Evolutionary conservation across 2,329 filamentous ascomycete species (phyloP), one percentile per base, ranked within the genome.

Genomic region (Aureobasidium sp.): DNA sequence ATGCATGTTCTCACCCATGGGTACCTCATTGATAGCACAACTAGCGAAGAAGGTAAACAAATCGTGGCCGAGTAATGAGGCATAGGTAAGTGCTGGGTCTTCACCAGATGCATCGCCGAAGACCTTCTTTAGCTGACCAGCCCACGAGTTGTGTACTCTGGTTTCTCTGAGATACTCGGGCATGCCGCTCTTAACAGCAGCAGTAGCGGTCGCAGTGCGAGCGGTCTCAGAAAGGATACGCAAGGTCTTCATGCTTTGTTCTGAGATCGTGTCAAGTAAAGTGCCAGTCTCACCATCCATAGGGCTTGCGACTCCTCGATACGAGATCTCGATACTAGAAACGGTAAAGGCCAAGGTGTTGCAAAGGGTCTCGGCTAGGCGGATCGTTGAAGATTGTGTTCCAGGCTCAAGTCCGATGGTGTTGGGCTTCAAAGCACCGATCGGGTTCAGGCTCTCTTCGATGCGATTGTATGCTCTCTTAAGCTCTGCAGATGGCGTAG

Each of bases 291-390:
- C 87, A 51, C 84, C 82, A 66, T 88, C 84, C 26, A 86, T 85
- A 46, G 59, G 32, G 17, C 61, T 67, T 68, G 90, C 88, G 3
- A 91, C 80, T 7, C 94, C 94, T 68, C 94, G 88, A 72, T 97
- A 92, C 66, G 92, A 87, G 66, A 97, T 96, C 75, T 99, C 94
- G 4, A 90, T 86, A 0, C 92, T 87, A 9, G 92, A 87, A 63
- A 99, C 92, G 0, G 92, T 93, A 71, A 87, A 91, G 1, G 67
- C 43, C 66, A 73, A 32, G 69, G 27, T 46, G 15, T 63, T 59
- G 39, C 36, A 52, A 12, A 63, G 47, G 2, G 62, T 59, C 20
- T 60, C 55, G 20, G 60, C 50, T 6, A 55, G 26, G 15, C 51
- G 60, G 10, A 56, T 55, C 9, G 32, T 55, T 10, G 60, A 56